Evolutionary conservation across 345 rosid genomes (phyloP).

Genomic region (Populus tremula): DNA sequence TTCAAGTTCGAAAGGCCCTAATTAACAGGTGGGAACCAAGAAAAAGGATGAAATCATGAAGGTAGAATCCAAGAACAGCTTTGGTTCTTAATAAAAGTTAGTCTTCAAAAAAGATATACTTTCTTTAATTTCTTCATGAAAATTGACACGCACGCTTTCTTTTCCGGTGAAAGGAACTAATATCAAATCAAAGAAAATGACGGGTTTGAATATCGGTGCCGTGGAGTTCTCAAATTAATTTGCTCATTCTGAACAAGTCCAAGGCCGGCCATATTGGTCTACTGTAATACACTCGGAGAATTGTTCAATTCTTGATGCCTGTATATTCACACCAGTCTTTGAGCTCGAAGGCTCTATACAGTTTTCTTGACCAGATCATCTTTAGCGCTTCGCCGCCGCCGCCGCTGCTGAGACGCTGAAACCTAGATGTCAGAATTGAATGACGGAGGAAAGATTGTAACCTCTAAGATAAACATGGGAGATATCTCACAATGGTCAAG

Average conservation of each 20-base stretch:
- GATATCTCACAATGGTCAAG: background rate
- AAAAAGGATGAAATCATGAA: background rate
- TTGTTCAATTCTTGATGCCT: background rate
- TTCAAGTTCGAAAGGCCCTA: background rate
- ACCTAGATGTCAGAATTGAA: background rate
- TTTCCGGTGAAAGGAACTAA: background rate
- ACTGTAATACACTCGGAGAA: background rate
- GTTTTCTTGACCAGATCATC: background rate
- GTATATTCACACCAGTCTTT: no score
- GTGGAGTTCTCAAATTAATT: background rate
- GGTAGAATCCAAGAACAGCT: background rate
- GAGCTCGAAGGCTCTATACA: background rate
- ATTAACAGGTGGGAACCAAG: background rate
- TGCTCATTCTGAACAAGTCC: background rate
- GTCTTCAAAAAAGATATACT: background rate
- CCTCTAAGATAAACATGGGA: background rate
- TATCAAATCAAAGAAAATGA: background rate
- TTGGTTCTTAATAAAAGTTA: background rate
- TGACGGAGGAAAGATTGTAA: background rate
- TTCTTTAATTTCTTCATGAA: background rate
- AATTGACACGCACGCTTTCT: background rate
- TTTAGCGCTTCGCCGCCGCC: background rate
- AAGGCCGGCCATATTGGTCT: background rate
- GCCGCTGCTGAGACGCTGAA: background rate
- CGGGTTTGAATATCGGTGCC: background rate